Base-by-base conservation (phyloP, 257 asterid genomes). In the Forsythia suspensa region DNA sequence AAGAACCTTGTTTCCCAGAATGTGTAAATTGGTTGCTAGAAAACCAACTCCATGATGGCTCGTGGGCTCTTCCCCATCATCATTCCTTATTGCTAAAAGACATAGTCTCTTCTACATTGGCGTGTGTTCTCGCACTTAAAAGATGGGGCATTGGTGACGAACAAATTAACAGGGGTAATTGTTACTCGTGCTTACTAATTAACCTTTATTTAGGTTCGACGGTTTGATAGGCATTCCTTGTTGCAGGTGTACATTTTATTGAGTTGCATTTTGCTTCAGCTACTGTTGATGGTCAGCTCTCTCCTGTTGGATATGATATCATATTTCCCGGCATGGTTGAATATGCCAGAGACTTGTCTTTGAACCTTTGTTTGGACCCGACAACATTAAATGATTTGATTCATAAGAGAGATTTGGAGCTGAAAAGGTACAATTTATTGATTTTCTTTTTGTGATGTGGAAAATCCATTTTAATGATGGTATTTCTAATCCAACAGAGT, bases 51-150 rank as follows among this genome's bases (percentile, higher is more conserved):
- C 72, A 15, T 51, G 92, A 95, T 85, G 99, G 99, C 40, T 95
- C 99, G 1, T 95, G 98, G 98, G 90, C 92, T 52, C 91, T 89
- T 76, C 94, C 96, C 48, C 96, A 93, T 79, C 96, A 87, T 69
- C 90, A 84, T 76, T 73, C 86, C 76, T 73, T 80, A 38, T 80
- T 95, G 48, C 88, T 79, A 71, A 95, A 92, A 81, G 98, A 93
- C 76, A 89, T 86, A 39, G 85, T 93, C 66, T 91, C 93, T 76
- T 93, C 97, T 67, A 93, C 99, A 16, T 81, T 95, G 81, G 99
- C 99, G 11, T 90, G 93, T 68, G 84, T 93, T 82, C 97, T 95
- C 82, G 97, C 98, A 0, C 97, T 95, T 55, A 89, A 83, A 80
- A 91, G 79, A 83, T 95, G 99, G 99, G 90, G 91, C 36, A 80